Evolutionary conservation across 1,284 basidiomycete species (phyloP).

Genomic region (Pascua guehoae): DNA sequence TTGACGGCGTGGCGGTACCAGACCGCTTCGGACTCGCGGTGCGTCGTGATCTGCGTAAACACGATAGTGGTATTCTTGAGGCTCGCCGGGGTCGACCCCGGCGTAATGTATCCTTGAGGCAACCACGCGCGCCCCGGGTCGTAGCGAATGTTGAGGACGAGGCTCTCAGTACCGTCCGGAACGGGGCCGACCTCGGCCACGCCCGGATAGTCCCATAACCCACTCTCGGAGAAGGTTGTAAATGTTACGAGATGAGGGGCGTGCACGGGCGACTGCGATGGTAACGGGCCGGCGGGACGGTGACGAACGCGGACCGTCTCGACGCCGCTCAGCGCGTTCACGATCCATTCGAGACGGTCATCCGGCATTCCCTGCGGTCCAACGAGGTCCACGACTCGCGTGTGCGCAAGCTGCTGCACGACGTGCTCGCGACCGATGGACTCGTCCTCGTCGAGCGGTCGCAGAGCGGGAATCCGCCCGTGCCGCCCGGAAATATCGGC

Average conservation of each 20-base stretch:
- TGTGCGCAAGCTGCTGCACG: conserved; percentile 5
- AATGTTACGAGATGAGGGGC: conserved; percentile 8
- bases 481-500: not conserved
- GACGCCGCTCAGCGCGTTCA: not conserved
- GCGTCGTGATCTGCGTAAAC: conserved; percentile 14
- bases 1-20: conserved; percentile 9
- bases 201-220: conserved; percentile 4
- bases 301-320: conserved; percentile 8
- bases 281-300: conserved; percentile 2
- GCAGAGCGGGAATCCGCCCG: conserved; percentile 6
- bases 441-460: not conserved
- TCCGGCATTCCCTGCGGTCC: conserved; percentile 3
- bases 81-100: not conserved
- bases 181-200: conserved; percentile 12
- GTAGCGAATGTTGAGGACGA: conserved; percentile 14
- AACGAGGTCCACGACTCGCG: conserved; percentile 12
- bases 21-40: conserved; percentile 15
- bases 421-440: not conserved
- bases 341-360: conserved; percentile 1
- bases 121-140: conserved; percentile 17
- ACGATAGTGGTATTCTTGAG: conserved; percentile 4
- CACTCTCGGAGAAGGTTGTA: conserved; percentile 10
- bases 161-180: conserved; percentile 4
- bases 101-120: conserved; percentile 6
- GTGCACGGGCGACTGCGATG: conserved; percentile 1